Conservation (phyloP, 192 early-diverging fungal genomes). For the Podila epigama region DNA sequence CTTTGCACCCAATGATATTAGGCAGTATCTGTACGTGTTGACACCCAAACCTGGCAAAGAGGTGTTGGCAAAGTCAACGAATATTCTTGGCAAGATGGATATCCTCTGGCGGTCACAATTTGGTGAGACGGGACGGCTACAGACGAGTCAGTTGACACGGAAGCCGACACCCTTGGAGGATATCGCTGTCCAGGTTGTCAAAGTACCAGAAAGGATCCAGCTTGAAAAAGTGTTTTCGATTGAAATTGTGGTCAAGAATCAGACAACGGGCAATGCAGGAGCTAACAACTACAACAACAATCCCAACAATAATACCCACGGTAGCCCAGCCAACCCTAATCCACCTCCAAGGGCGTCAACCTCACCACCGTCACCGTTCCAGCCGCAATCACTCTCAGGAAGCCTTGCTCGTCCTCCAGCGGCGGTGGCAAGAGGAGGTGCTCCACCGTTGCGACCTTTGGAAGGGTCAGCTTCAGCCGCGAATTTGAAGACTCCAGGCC, state of each 20-base stretch:
- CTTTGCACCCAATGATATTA: slow-evolving; percentile 79
- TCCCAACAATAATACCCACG: slow-evolving; percentile 3
- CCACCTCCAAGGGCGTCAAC: slow-evolving; percentile 3
- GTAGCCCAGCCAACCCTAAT: neutral
- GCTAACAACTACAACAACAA: neutral
- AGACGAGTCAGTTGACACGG: slow-evolving; percentile 91
- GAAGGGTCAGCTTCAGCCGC: slow-evolving; percentile 3
- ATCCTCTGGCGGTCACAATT: slow-evolving; percentile 94
- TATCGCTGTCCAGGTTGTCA: slow-evolving; percentile 67
- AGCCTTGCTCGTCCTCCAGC: slow-evolving; percentile 27
- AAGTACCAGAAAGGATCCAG: slow-evolving; percentile 47
- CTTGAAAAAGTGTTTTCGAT: slow-evolving; percentile 75
- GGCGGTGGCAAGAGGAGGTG: slow-evolving; percentile 30
- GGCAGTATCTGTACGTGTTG: slow-evolving; percentile 93
- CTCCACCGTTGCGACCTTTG: slow-evolving; percentile 7
- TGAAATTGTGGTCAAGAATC: slow-evolving; percentile 52
- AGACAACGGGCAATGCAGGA: slow-evolving; percentile 12
- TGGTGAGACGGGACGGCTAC: slow-evolving; percentile 87
- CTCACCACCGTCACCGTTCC: slow-evolving; percentile 4
- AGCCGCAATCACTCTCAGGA: slow-evolving; percentile 9
- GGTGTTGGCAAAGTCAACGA: slow-evolving; percentile 70
- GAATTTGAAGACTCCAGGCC: slow-evolving; percentile 4
- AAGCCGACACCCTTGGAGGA: slow-evolving; percentile 81
- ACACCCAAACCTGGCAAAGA: slow-evolving; percentile 67
- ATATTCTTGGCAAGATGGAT: slow-evolving; percentile 91